phyloP scores from a whole-genome alignment of 202 grass and related monocot species.

The Dendrocalamus latiflorus region DNA sequence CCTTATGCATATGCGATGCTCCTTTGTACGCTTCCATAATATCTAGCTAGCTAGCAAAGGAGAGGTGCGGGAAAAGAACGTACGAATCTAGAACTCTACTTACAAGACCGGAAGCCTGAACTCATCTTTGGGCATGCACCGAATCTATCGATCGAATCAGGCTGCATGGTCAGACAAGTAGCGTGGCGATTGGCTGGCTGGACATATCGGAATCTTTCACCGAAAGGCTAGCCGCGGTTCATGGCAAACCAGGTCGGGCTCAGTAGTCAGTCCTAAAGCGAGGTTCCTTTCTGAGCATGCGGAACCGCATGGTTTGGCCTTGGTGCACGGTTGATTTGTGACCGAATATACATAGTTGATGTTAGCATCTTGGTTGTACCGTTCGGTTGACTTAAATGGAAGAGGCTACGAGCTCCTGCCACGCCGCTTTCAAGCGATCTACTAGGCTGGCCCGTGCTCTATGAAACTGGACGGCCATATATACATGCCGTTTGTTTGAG shows the following conservation, averaged over 20 bases:
- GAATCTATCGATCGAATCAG: too few species aligned
- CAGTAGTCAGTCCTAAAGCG: background rate
- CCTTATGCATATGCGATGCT: background rate
- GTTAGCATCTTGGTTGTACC: background rate
- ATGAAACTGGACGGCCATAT: background rate
- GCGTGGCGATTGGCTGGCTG: background rate
- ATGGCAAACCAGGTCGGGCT: background rate
- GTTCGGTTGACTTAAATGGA: background rate
- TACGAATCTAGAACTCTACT: background rate
- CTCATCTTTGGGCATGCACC: too few species aligned
- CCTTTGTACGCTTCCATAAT: background rate
- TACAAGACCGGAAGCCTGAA: too few species aligned
- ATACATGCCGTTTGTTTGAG: background rate
- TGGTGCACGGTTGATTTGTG: background rate
- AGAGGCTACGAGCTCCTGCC: background rate
- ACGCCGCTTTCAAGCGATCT: background rate
- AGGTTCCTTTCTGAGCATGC: background rate
- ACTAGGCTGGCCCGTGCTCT: background rate
- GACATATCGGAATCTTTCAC: background rate
- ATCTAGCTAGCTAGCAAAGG: background rate
- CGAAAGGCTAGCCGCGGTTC: background rate
- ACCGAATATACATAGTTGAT: background rate
- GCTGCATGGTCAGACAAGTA: background rate
- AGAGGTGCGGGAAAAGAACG: background rate
- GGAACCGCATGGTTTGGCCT: background rate